These are phyloP conservation scores for Pseudogymnoascus sp. DNA, from an alignment of 2,329 filamentous ascomycete genomes.

Conservation along the genomic window DNA sequence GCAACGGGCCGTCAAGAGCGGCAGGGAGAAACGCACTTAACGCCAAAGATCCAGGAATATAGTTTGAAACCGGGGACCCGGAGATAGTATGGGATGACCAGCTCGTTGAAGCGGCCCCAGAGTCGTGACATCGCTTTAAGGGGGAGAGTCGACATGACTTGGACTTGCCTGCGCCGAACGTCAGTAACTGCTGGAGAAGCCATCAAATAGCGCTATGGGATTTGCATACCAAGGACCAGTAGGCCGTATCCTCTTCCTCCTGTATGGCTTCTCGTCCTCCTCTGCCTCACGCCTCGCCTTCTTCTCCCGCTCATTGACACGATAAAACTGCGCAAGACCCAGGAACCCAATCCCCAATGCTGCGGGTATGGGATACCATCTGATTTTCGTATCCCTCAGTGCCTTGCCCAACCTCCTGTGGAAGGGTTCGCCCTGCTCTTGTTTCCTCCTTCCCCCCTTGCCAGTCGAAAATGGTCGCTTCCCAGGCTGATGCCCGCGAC, in stretches of 20 bases:
- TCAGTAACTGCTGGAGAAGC: neutral
- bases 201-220: neutral
- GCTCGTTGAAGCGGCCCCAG: constrained; percentile 68
- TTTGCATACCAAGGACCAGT: constrained; percentile 53
- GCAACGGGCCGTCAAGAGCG: neutral
- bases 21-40: constrained; percentile 41
- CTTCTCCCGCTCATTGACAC: constrained; percentile 44
- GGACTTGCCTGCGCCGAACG: constrained; percentile 47
- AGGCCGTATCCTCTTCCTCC: constrained; percentile 51
- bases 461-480: constrained; percentile 18
- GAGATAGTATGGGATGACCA: constrained; percentile 61
- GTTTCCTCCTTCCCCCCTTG: constrained; percentile 19
- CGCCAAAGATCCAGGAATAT: constrained; percentile 65
- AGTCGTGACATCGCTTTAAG: constrained; percentile 63
- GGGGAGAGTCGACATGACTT: constrained; percentile 66
- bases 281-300: constrained; percentile 30
- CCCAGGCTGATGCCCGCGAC: neutral
- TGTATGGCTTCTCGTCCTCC: constrained; percentile 26
- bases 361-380: constrained; percentile 67
- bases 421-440: constrained; percentile 30
- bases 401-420: constrained; percentile 48
- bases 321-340: constrained; percentile 56
- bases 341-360: constrained; percentile 60
- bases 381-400: constrained; percentile 53
- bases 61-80: constrained; percentile 66